Conservation (phyloP, 2,329 filamentous ascomycete genomes). For the Phaeoacremonium minimum region DNA sequence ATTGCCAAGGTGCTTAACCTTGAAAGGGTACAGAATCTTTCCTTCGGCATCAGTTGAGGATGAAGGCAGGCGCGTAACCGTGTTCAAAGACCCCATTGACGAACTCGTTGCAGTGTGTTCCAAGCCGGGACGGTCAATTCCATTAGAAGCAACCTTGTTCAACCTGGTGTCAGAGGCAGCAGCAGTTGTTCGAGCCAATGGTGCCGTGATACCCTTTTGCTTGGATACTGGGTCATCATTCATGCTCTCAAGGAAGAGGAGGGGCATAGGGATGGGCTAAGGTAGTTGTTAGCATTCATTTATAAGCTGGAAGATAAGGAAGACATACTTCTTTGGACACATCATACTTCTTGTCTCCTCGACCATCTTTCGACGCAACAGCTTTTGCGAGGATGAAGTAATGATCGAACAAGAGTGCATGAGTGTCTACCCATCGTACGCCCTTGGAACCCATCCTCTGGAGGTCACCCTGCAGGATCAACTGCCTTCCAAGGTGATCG, state of each 20-base stretch:
- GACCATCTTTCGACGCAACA: conserved; percentile 61
- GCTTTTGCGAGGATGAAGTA: conserved; percentile 92
- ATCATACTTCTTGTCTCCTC: conserved; percentile 81
- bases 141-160: conserved; percentile 49
- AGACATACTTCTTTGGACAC: conserved; percentile 73
- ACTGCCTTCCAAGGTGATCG: conserved; percentile 86
- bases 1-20: conserved; percentile 90
- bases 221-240: conserved; percentile 90
- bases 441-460: conserved; percentile 84
- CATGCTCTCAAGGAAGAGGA: conserved; percentile 86
- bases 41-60: conserved; percentile 64
- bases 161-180: conserved; percentile 56
- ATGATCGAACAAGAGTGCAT: conserved; percentile 92
- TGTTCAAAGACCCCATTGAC: conserved; percentile 51
- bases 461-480: conserved; percentile 85
- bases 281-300: conserved; percentile 19
- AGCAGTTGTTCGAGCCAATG: conserved; percentile 55
- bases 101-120: conserved; percentile 65
- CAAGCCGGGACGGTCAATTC: conserved; percentile 52
- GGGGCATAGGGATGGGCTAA: conserved; percentile 89
- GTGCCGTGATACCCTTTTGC: conserved; percentile 67
- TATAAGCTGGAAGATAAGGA: not conserved
- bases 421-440: conserved; percentile 90
- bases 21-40: conserved; percentile 88
- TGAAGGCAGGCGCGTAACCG: conserved; percentile 34